Conservation (phyloP, 1,284 basidiomycete species). For the Papiliotrema laurentii region DNA sequence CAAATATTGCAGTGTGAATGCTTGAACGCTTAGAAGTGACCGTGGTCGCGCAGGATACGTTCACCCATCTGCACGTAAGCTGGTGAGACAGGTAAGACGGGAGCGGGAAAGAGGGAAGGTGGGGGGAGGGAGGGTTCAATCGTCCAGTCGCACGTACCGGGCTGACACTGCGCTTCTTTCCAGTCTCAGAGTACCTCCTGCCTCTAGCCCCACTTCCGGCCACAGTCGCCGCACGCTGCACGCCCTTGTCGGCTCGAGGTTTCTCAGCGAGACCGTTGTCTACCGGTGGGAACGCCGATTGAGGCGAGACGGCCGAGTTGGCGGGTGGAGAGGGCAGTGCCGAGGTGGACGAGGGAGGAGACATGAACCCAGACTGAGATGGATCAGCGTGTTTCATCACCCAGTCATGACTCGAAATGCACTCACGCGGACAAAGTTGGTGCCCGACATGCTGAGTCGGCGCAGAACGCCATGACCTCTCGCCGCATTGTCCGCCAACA, state of each 20-base stretch:
- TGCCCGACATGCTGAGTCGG: slow-evolving; percentile 32
- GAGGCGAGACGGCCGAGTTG: neutral
- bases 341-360: slow-evolving; percentile 13
- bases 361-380: slow-evolving; percentile 15
- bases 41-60: slow-evolving; percentile 41
- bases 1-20: too few species aligned
- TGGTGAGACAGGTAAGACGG: too few species aligned
- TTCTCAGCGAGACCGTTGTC: slow-evolving; percentile 4
- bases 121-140: too few species aligned
- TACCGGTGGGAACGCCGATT: slow-evolving; percentile 1
- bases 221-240: slow-evolving; percentile 13
- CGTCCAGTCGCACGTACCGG: slow-evolving; percentile 28
- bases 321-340: slow-evolving; percentile 9
- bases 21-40: slow-evolving; percentile 36
- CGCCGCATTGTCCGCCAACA: slow-evolving; percentile 37
- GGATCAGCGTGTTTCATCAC: too few species aligned
- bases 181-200: slow-evolving; percentile 33
- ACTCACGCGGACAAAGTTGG: slow-evolving; percentile 28
- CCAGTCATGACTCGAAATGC: neutral
- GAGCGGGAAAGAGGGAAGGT: too few species aligned
- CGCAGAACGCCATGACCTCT: slow-evolving; percentile 40
- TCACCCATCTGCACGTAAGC: slow-evolving; percentile 36
- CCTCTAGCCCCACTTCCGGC: slow-evolving; percentile 11
- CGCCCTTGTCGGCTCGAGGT: slow-evolving; percentile 6
- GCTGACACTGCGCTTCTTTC: slow-evolving; percentile 39